These are phyloP conservation scores for Phaeodactylum tricornutum DNA, from an alignment of 108 stramenopile species.

Conservation along the genomic window DNA sequence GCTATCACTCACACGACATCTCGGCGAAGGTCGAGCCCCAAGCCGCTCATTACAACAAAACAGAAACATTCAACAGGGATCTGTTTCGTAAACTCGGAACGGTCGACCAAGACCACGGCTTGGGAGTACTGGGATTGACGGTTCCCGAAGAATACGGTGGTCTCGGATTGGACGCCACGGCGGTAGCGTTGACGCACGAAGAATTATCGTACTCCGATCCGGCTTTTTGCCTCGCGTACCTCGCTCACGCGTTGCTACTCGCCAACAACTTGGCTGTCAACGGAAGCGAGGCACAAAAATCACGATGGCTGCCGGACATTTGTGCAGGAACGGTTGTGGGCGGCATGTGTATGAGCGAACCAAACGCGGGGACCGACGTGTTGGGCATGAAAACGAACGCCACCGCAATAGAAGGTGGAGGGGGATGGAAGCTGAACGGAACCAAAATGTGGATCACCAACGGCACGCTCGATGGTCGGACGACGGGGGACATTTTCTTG, in stretches of 20 bases:
- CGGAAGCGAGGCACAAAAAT: slow-evolving; percentile 69
- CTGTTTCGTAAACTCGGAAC: slow-evolving; percentile 82
- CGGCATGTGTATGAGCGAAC: slow-evolving; percentile 99
- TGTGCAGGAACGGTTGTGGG: slow-evolving; percentile 84
- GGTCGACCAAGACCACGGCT: slow-evolving; percentile 14
- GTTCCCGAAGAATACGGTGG: slow-evolving; percentile 89
- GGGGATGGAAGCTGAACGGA: slow-evolving; percentile 81
- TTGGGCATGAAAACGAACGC: slow-evolving; percentile 93
- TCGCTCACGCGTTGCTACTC: slow-evolving; percentile 84
- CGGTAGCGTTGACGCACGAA: slow-evolving; percentile 78
- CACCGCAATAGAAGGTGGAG: slow-evolving; percentile 27
- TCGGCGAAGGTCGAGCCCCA: slow-evolving; percentile 92
- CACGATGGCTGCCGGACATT: slow-evolving; percentile 59
- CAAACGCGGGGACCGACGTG: slow-evolving; percentile 95
- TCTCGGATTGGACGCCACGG: slow-evolving; percentile 74
- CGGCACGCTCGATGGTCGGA: slow-evolving; percentile 82
- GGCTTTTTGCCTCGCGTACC: slow-evolving; percentile 92
- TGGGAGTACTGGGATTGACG: slow-evolving; percentile 93
- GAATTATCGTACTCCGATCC: slow-evolving; percentile 93
- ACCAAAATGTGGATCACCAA: slow-evolving; percentile 99
- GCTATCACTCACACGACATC: too few relatives aligned
- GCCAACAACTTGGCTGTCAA: slow-evolving; percentile 87
- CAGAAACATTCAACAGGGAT: slow-evolving; percentile 82
- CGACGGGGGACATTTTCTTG: slow-evolving; percentile 88
- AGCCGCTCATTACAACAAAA: slow-evolving; percentile 76